These are phyloP conservation scores for Penicillium sp. DNA, from an alignment of 2,329 filamentous ascomycete species.

Conservation along the genomic window DNA sequence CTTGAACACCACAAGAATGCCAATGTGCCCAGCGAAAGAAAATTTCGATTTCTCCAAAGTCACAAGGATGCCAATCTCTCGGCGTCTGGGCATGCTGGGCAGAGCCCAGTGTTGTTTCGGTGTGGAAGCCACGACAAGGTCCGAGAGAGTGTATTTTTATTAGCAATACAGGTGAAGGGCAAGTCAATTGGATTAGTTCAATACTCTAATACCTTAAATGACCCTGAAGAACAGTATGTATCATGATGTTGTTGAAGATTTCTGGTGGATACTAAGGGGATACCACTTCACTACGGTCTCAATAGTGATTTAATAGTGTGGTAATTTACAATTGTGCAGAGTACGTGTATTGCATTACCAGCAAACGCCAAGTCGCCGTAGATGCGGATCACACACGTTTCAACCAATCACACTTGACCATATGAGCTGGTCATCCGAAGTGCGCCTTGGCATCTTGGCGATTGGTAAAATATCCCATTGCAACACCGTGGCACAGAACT, in stretches of 20 bases:
- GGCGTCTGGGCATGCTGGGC: conserved; percentile 14
- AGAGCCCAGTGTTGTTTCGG: not conserved
- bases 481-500: conserved; percentile 11
- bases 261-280: not conserved
- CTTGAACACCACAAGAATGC: not conserved
- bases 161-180: not conserved
- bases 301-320: not conserved
- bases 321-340: not conserved
- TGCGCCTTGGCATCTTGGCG: conserved; percentile 25
- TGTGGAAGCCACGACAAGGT: not conserved
- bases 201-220: not conserved
- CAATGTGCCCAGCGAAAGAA: not conserved
- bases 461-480: conserved; percentile 19
- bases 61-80: conserved; percentile 9
- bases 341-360: not conserved
- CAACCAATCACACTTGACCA: conserved; percentile 12
- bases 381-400: conserved; percentile 7
- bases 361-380: conserved; percentile 16
- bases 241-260: not conserved
- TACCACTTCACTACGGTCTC: not conserved
- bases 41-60: not conserved
- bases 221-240: not conserved
- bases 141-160: not conserved
- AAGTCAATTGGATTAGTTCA: not conserved
- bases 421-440: conserved; percentile 2